phyloP scores from a whole-genome alignment of 306 rosid genomes.

The Vicia faba region DNA sequence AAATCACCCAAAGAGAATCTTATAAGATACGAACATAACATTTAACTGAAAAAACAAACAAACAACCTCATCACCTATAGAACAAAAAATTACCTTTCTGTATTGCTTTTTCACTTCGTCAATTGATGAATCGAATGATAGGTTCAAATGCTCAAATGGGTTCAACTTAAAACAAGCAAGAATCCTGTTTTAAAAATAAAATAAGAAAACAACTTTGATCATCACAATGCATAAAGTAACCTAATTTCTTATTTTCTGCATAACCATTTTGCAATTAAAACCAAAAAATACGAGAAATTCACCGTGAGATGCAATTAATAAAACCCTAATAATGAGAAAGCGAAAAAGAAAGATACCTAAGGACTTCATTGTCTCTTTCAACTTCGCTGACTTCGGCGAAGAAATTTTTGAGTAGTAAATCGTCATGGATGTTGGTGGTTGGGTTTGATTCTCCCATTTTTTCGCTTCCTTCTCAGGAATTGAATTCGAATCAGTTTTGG shows the following conservation, averaged over 20 bases:
- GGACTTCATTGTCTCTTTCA: constrained; percentile 93
- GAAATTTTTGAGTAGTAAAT: constrained; percentile 92
- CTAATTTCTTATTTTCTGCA: constrained; percentile 11
- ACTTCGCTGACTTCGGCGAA: constrained; percentile 99
- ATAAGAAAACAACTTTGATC: constrained; percentile 18
- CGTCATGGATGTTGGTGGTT: constrained; percentile 49
- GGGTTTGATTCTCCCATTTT: constrained; percentile 50
- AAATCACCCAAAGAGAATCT: constrained; percentile 26
- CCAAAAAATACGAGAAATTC: constrained; percentile 12
- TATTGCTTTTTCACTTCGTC: constrained; percentile 89
- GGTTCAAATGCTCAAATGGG: constrained; percentile 76
- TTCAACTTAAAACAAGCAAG: constrained; percentile 92
- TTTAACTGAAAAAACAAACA: neutral
- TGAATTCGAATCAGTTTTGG: constrained; percentile 27
- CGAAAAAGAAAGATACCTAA: constrained; percentile 48
- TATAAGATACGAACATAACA: constrained; percentile 26
- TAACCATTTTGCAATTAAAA: constrained; percentile 4
- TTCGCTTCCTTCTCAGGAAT: neutral
- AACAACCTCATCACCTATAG: constrained; percentile 18
- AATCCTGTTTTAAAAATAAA: constrained; percentile 56
- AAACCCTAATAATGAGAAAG: constrained; percentile 34
- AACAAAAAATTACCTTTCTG: constrained; percentile 69
- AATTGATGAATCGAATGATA: constrained; percentile 73
- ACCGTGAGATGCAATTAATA: constrained; percentile 11
- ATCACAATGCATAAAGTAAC: constrained; percentile 29